Percentiles rank a stretch among this genome's conserved stretches.
Conservation (phyloP, 306 rosid species). For the Sphenostylis stenocarpa region DNA sequence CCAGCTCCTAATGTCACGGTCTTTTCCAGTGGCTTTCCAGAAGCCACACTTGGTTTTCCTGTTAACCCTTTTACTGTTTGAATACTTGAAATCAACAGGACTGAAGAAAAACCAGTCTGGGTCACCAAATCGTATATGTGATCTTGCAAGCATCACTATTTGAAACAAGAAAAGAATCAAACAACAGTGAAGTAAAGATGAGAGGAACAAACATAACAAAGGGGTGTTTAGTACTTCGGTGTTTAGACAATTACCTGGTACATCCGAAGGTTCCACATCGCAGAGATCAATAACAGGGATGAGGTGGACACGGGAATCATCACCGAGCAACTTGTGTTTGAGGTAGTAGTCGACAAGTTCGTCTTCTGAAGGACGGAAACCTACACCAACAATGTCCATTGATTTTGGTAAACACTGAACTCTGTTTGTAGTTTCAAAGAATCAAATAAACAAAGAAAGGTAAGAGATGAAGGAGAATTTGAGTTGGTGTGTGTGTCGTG, state of each 20-base stretch:
- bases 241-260: conserved; percentile 45
- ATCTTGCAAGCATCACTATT: conserved; percentile 27
- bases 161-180: neutral
- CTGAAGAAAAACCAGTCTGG: conserved; percentile 66
- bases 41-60: conserved; percentile 55
- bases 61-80: conserved; percentile 30
- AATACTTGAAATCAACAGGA: conserved; percentile 38
- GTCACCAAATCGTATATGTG: conserved; percentile 43
- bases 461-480: neutral
- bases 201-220: neutral
- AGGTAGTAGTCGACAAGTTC: conserved; percentile 58
- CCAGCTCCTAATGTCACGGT: conserved; percentile 31
- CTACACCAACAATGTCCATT: conserved; percentile 48
- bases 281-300: conserved; percentile 54
- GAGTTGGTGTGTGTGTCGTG: neutral
- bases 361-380: conserved; percentile 68
- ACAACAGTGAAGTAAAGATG: neutral
- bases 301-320: neutral
- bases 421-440: neutral
- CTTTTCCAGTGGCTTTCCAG: conserved; percentile 72
- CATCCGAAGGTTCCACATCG: conserved; percentile 53
- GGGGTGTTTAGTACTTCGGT: neutral
- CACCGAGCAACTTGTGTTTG: conserved; percentile 39
- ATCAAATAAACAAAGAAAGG: neutral
- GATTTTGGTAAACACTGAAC: neutral